Evolutionary conservation across 2,329 filamentous ascomycete genomes (phyloP).

Genomic region (Colletotrichum truncatum): DNA sequence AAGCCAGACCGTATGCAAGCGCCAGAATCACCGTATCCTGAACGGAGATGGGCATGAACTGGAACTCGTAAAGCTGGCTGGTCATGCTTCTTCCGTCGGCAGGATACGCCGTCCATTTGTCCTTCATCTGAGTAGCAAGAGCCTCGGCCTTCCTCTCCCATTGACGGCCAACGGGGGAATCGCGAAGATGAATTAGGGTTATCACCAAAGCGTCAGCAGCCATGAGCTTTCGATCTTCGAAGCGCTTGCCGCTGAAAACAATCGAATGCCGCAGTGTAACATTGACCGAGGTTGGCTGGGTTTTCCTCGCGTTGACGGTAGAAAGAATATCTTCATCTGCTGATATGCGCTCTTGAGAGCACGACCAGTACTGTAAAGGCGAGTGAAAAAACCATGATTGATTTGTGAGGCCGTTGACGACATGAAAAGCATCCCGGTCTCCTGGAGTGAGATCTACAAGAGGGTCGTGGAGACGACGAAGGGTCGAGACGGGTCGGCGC

Average conservation of each 20-base stretch:
- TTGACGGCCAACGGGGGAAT: constrained; percentile 69
- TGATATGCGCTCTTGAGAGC: constrained; percentile 66
- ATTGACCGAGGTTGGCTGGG: constrained; percentile 73
- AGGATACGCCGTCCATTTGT: constrained; percentile 74
- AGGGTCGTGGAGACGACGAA: constrained; percentile 38
- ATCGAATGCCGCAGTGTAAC: constrained; percentile 80
- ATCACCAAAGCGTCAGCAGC: constrained; percentile 83
- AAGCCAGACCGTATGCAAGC: constrained; percentile 70
- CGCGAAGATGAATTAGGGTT: constrained; percentile 75
- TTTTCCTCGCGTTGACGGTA: constrained; percentile 74
- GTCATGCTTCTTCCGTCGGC: constrained; percentile 59
- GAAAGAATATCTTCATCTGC: constrained; percentile 69
- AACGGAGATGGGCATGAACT: constrained; percentile 77
- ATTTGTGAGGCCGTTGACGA: constrained; percentile 67
- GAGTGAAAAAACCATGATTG: constrained; percentile 83
- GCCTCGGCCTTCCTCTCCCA: constrained; percentile 70
- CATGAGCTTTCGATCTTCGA: constrained; percentile 71
- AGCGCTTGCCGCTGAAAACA: constrained; percentile 84
- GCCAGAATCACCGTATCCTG: constrained; percentile 72
- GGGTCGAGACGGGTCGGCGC: constrained; percentile 34
- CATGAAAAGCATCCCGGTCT: constrained; percentile 65
- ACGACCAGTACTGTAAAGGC: constrained; percentile 84
- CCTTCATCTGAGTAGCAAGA: constrained; percentile 57
- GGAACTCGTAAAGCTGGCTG: constrained; percentile 79
- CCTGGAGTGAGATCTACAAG: constrained; percentile 47